These are phyloP conservation scores for Penicillium sp. DNA, from an alignment of 2,329 filamentous ascomycete species.

Conservation along the genomic window DNA sequence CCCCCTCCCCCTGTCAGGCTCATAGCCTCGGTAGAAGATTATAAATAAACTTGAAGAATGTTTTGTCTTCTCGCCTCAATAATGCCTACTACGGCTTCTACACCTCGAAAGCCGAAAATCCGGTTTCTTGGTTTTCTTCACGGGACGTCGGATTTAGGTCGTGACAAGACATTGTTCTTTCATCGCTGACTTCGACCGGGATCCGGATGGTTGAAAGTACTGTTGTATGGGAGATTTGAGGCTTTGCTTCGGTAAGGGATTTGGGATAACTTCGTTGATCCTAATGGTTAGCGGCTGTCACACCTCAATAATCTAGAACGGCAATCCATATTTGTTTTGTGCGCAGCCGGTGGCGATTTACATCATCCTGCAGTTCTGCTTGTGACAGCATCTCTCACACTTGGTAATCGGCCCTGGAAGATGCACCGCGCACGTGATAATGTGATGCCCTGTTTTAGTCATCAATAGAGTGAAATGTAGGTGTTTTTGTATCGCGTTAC, in stretches of 20 bases:
- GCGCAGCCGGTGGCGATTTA: not conserved
- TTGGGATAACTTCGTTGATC: not conserved
- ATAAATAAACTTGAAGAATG: not conserved
- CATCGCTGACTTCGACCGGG: not conserved
- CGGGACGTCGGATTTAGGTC: not conserved
- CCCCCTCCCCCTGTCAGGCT: not conserved
- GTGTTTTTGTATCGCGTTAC: not conserved
- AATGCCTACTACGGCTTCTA: not conserved
- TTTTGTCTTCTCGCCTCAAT: not conserved
- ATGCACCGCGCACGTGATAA: not conserved
- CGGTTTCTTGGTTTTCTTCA: not conserved
- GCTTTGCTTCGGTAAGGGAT: not conserved
- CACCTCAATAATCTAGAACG: not conserved
- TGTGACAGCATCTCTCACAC: too few species aligned
- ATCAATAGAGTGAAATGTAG: not conserved
- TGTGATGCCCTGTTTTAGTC: not conserved
- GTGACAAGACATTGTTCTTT: not conserved
- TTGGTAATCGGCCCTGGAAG: too few species aligned
- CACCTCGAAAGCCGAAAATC: too few species aligned
- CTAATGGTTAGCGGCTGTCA: not conserved
- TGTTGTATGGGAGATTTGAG: not conserved
- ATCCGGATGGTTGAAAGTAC: not conserved
- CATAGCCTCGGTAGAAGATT: not conserved
- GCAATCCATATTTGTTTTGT: not conserved
- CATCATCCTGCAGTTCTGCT: not conserved